Base-by-base conservation (phyloP, 1,284 basidiomycete genomes). In the Prillingera fragicola region DNA sequence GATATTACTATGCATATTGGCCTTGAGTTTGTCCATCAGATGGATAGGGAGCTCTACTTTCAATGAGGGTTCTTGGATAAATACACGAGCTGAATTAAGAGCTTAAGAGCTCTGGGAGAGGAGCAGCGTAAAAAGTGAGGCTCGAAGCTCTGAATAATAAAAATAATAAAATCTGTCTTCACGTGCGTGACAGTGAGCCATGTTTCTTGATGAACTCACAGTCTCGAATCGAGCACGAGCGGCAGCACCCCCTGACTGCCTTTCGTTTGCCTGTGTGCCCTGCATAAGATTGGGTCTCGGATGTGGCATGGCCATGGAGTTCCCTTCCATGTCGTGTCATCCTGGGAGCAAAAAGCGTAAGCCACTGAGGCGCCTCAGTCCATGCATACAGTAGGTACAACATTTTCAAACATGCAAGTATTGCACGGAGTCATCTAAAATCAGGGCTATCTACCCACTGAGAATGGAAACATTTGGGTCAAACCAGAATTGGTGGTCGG, bases 401-500 rank as follows among this genome's bases (percentile, higher is more conserved):
- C 13, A 9, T 15, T 8, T 32, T 32, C 29, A n/a, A 45, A 17
- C 13, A 41, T 29, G 3, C n/a, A n/a, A n/a, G n/a, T n/a, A n/a
- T n/a, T n/a, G n/a, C n/a, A n/a, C n/a, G n/a, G n/a, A n/a, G n/a
- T n/a, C n/a, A n/a, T n/a, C n/a, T n/a, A n/a, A n/a, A n/a, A n/a
- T n/a, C n/a, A n/a, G n/a, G n/a, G n/a, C n/a, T n/a, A n/a, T n/a
- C n/a, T n/a, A n/a, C n/a, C n/a, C n/a, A n/a, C n/a, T n/a, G n/a
- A n/a, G n/a, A n/a, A n/a, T n/a, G n/a, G n/a, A n/a, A n/a, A 36
- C 24, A 18, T 29, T 34, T 4, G 45, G 39, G 25, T 46, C 45
- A 23, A 46, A 41, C 45, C 39, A 46, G 29, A 41, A 46, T 19
- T 36, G 32, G 12, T 41, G 28, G 13, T 22, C 34, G 12, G 38